phyloP scores from a whole-genome alignment of 345 rosid genomes.

The Salix caprea region DNA sequence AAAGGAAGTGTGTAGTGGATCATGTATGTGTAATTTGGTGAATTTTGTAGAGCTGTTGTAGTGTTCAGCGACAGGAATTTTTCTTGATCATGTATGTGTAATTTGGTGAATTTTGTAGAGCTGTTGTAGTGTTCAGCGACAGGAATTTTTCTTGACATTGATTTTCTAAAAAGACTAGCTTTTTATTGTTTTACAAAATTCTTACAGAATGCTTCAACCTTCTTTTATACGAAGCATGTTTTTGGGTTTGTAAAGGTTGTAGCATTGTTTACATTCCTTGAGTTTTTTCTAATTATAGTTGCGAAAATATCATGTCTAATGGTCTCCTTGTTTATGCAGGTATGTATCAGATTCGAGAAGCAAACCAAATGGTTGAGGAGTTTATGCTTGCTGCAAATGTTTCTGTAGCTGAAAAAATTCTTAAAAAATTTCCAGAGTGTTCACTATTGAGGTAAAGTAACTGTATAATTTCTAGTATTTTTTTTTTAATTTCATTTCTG shows the following conservation, averaged over 20 bases:
- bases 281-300: too few relatives aligned
- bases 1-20: too few relatives aligned
- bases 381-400: conserved; percentile 99
- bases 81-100: too few relatives aligned
- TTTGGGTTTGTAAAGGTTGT: neutral
- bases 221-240: neutral
- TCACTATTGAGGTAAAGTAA: conserved; percentile 65
- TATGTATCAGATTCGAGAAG: conserved; percentile 98
- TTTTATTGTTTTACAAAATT: neutral
- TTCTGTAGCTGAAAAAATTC: conserved; percentile 90
- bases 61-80: too few relatives aligned
- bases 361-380: conserved; percentile 99
- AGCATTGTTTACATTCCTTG: too few relatives aligned
- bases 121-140: too few relatives aligned
- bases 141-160: too few relatives aligned
- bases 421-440: conserved; percentile 57
- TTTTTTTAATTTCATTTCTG: neutral
- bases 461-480: neutral
- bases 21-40: too few relatives aligned
- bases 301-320: neutral
- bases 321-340: conserved; percentile 43
- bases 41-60: too few relatives aligned
- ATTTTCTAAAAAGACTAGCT: too few relatives aligned
- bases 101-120: too few relatives aligned
- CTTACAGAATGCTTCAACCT: neutral